Evolutionary conservation across 176 grass and related monocot species (phyloP).

Genomic region (Aegilops speltoides): DNA sequence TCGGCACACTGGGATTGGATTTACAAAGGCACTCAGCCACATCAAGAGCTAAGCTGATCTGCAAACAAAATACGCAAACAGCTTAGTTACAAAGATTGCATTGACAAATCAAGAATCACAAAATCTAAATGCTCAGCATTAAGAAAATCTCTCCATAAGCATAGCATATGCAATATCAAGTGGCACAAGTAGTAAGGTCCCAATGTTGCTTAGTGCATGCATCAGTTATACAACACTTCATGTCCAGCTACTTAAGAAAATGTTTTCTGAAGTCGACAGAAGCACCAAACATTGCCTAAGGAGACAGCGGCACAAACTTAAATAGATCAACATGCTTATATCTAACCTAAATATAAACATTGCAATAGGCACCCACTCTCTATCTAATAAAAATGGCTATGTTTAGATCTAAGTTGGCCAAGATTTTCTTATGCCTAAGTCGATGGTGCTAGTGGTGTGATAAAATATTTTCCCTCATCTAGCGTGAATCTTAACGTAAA

Average conservation of each 20-base stretch:
- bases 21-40: constrained; percentile 65
- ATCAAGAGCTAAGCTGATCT: constrained; percentile 79
- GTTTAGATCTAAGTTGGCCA: too few relatives aligned
- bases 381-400: too few relatives aligned
- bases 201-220: not conserved
- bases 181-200: constrained; percentile 1
- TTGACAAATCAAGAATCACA: not conserved
- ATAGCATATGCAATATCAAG: constrained; percentile 7
- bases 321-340: not conserved
- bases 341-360: too few relatives aligned
- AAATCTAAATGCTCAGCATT: not conserved
- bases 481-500: too few relatives aligned
- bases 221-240: constrained; percentile 1
- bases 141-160: not conserved
- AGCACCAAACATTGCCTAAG: constrained; percentile 2
- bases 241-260: not conserved
- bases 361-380: too few relatives aligned
- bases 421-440: too few relatives aligned
- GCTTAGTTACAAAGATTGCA: constrained; percentile 8
- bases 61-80: constrained; percentile 34
- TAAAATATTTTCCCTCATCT: too few relatives aligned
- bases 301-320: not conserved
- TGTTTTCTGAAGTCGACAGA: not conserved
- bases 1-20: constrained; percentile 52
- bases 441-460: too few relatives aligned